phyloP scores from a whole-genome alignment of 2,329 filamentous ascomycete genomes.

The Rutstroemia sp. region DNA sequence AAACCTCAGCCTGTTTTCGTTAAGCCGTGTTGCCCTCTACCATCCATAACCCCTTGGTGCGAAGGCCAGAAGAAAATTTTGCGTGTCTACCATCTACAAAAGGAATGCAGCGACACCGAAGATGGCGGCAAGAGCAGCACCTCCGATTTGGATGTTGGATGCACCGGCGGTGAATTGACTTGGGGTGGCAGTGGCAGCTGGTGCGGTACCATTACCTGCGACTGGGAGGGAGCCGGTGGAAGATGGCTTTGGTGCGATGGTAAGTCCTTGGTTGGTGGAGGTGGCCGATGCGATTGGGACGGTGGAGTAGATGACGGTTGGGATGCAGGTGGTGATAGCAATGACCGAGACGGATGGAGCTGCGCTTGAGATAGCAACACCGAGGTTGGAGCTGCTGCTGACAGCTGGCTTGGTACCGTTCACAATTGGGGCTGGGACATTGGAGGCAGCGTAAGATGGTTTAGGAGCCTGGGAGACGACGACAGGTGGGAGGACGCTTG shows the following conservation, averaged over 20 bases:
- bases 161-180: constrained; percentile 5
- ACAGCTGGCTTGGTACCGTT: neutral
- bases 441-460: neutral
- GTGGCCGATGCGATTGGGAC: neutral
- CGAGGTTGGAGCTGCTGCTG: neutral
- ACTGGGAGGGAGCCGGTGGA: constrained; percentile 2
- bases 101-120: constrained; percentile 22
- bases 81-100: constrained; percentile 26
- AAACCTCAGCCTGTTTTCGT: constrained; percentile 17
- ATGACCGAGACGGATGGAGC: constrained; percentile 1
- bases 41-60: constrained; percentile 17
- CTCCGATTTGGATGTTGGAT: constrained; percentile 5
- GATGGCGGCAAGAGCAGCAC: constrained; percentile 15
- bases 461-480: neutral
- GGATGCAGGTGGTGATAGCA: constrained; percentile 10
- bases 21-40: constrained; percentile 24
- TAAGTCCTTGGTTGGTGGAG: neutral
- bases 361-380: neutral
- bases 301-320: constrained; percentile 13
- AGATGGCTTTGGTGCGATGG: constrained; percentile 5
- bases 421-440: neutral
- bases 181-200: constrained; percentile 13
- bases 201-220: constrained; percentile 1
- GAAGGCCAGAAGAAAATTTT: constrained; percentile 14
- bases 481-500: neutral